phyloP scores from a whole-genome alignment of 148 eudicot species.

The Tetragonia tetragonoides region DNA sequence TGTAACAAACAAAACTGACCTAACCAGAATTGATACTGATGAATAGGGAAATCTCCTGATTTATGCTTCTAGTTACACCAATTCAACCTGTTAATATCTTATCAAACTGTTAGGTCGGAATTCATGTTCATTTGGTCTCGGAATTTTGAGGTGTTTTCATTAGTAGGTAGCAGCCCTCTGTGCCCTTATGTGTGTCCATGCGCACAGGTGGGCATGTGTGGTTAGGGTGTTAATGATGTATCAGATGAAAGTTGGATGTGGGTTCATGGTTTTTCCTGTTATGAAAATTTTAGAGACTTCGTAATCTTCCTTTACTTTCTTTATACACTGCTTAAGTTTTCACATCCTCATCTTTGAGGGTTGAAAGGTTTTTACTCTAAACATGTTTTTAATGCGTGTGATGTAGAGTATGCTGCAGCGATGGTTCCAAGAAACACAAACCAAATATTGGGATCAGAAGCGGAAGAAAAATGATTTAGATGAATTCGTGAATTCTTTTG shows the following conservation, averaged over 20 bases:
- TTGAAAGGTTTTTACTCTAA: slow-evolving; percentile 18
- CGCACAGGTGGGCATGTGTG: background rate
- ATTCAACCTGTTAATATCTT: too few species aligned
- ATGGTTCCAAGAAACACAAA: slow-evolving; percentile 62
- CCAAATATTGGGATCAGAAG: slow-evolving; percentile 52
- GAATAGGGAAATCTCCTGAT: background rate
- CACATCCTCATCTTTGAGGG: background rate
- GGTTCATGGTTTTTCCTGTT: background rate
- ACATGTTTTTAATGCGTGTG: slow-evolving; percentile 32
- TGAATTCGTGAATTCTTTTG: slow-evolving; percentile 43
- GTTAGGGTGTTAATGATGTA: background rate
- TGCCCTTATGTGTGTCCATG: too few species aligned
- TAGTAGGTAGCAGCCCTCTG: too few species aligned
- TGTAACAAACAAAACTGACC: background rate
- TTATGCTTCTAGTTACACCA: background rate
- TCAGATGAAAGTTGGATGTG: background rate
- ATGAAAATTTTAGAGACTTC: background rate
- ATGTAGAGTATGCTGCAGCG: slow-evolving; percentile 70
- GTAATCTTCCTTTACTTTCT: background rate
- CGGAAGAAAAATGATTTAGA: slow-evolving; percentile 33
- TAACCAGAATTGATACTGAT: background rate
- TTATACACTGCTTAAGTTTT: background rate
- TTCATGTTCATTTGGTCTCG: too few species aligned
- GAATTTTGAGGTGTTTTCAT: too few species aligned
- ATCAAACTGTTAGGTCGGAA: too few species aligned